Conservation (phyloP, 345 rosid species). For the Ceriops decandra region DNA sequence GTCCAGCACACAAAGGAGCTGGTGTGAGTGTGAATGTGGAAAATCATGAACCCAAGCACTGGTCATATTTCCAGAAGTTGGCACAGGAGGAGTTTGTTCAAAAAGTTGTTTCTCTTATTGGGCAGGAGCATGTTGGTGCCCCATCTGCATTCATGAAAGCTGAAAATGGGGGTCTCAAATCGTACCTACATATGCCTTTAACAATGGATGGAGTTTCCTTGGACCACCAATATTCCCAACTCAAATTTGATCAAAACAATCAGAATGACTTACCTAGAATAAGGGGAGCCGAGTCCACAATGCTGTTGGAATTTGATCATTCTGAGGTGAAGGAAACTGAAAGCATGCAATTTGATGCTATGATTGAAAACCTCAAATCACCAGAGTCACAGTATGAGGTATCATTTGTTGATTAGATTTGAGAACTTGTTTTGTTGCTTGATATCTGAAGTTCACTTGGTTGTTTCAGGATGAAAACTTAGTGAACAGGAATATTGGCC, state of each 20-base stretch:
- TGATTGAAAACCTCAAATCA: constrained; percentile 55
- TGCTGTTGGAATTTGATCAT: constrained; percentile 28
- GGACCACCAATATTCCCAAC: constrained; percentile 37
- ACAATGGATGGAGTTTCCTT: constrained; percentile 36
- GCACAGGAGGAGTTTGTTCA: constrained; percentile 58
- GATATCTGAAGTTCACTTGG: constrained; percentile 13
- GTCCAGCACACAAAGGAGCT: constrained; percentile 47
- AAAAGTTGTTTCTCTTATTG: constrained; percentile 56
- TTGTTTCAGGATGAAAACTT: constrained; percentile 51
- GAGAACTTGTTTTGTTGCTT: constrained; percentile 1
- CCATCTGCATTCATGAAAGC: constrained; percentile 30
- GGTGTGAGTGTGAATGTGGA: constrained; percentile 68
- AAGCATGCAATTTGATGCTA: constrained; percentile 57
- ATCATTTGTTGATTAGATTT: constrained; percentile 26
- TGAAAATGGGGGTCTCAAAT: constrained; percentile 28
- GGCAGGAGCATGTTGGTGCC: constrained; percentile 43
- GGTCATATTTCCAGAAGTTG: constrained; percentile 86
- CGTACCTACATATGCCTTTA: constrained; percentile 37
- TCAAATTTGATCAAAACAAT: constrained; percentile 41
- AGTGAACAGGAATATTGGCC: constrained; percentile 43
- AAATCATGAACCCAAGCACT: constrained; percentile 70
- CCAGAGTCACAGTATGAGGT: constrained; percentile 62
- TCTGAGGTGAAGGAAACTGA: constrained; percentile 45
- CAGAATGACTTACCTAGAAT: constrained; percentile 29
- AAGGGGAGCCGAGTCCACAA: constrained; percentile 26